A percentile compares a stretch with the other conserved stretches of the same genome.
phyloP scores from a whole-genome alignment of 2,329 filamentous ascomycete genomes.

The Colletotrichum sp. region DNA sequence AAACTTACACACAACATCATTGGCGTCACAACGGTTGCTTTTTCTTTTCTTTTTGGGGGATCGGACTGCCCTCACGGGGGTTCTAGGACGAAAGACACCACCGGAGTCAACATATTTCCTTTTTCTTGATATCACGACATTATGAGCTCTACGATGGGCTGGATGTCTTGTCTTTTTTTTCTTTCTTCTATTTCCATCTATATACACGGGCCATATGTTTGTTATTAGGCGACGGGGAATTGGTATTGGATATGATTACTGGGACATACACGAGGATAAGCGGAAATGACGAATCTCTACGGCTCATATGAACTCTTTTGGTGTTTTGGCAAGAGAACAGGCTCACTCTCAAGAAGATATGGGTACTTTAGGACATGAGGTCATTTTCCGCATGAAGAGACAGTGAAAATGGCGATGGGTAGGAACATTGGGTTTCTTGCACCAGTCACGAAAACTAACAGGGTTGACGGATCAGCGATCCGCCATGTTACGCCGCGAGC shows the following conservation, averaged over 20 bases:
- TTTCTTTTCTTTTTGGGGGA: not conserved
- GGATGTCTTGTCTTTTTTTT: not conserved
- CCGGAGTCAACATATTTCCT: not conserved
- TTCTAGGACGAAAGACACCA: conserved; percentile 1
- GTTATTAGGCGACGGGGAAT: not conserved
- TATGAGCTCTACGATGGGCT: not conserved
- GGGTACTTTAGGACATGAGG: not conserved
- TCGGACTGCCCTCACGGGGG: conserved; percentile 10
- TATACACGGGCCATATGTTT: not conserved
- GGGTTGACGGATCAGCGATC: not conserved
- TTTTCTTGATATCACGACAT: not conserved
- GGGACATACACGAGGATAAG: not conserved
- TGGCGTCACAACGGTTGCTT: not conserved
- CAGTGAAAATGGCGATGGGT: not conserved
- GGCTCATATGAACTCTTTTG: not conserved
- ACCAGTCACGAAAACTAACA: not conserved
- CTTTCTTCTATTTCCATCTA: not conserved
- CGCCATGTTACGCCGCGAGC: not conserved
- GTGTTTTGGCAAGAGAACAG: not conserved
- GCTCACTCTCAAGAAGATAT: not conserved
- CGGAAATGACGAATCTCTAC: not conserved
- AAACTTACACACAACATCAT: not conserved
- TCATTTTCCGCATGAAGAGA: not conserved
- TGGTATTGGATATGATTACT: not conserved
- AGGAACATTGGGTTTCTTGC: not conserved